Conservation (phyloP, 371 early-diverging fungal genomes). For the Actinomucor elegans region DNA sequence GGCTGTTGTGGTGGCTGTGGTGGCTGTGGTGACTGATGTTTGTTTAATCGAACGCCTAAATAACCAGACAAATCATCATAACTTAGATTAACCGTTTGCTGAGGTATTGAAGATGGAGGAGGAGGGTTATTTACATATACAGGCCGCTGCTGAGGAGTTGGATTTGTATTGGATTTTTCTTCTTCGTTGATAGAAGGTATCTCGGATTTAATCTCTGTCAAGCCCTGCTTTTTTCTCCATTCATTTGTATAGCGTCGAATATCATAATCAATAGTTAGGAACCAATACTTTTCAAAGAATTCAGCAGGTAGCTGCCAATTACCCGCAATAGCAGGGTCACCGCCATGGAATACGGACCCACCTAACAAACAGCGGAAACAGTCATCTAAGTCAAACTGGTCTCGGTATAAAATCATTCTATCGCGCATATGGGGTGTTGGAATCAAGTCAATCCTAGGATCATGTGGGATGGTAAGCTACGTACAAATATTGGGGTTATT, state of each 20-base stretch:
- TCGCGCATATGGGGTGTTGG: conserved; percentile 63
- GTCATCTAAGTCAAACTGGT: conserved; percentile 56
- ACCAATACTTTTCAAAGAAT: conserved; percentile 62
- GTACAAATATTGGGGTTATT: no score
- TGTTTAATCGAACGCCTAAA: conserved; percentile 1
- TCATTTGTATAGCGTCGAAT: conserved; percentile 31
- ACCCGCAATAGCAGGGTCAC: conserved; percentile 53
- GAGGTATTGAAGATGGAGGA: background rate
- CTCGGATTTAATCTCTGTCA: conserved; percentile 20
- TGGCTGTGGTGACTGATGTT: background rate
- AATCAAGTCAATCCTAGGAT: conserved; percentile 60
- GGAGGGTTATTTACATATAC: background rate
- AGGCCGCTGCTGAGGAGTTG: no score
- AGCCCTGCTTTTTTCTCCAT: conserved; percentile 32
- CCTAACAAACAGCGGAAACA: conserved; percentile 52
- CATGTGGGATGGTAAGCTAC: conserved; percentile 55
- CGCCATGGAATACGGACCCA: conserved; percentile 56
- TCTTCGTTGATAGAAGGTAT: background rate
- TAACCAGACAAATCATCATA: conserved; percentile 12
- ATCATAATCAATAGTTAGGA: conserved; percentile 45
- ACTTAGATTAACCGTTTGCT: background rate
- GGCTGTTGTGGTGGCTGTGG: background rate
- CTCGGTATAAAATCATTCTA: conserved; percentile 59
- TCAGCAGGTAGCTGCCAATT: conserved; percentile 58
- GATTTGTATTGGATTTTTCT: no score